A percentile compares a stretch with the other conserved stretches of the same genome.
Conservation (phyloP, 139 green algal genomes). For the Chlamydomonas urium region DNA sequence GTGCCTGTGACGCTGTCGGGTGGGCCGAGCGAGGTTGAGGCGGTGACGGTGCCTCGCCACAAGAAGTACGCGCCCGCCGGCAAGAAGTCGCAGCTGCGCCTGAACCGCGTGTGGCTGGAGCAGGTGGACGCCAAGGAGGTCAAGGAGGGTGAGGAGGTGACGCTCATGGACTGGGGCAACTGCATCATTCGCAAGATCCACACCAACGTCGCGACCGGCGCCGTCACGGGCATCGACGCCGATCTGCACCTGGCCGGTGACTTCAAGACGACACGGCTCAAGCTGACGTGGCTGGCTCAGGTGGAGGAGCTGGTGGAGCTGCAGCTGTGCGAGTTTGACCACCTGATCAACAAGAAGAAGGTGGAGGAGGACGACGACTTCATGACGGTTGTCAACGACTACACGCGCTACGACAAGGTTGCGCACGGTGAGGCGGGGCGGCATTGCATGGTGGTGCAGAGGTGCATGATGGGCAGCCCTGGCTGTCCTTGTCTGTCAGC, state of each 20-base stretch:
- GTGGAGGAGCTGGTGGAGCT: slow-evolving; percentile 40
- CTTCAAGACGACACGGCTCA: slow-evolving; percentile 94
- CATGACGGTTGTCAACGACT: slow-evolving; percentile 63
- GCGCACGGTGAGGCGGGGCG: slow-evolving; percentile 57
- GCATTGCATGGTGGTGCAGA: no score
- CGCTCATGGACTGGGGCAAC: slow-evolving; percentile 99
- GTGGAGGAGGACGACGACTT: slow-evolving; percentile 91
- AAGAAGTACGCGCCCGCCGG: slow-evolving; percentile 85
- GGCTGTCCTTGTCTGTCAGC: neutral
- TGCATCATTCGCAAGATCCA: slow-evolving; percentile 61
- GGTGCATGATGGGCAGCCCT: no score
- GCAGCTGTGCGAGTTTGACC: slow-evolving; percentile 78
- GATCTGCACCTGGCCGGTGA: slow-evolving; percentile 84
- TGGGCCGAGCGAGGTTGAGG: slow-evolving; percentile 54
- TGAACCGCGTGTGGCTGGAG: slow-evolving; percentile 72
- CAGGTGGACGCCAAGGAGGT: slow-evolving; percentile 75
- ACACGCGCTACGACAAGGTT: slow-evolving; percentile 45
- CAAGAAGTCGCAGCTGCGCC: slow-evolving; percentile 63
- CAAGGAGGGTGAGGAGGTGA: slow-evolving; percentile 83
- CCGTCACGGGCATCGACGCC: slow-evolving; percentile 41
- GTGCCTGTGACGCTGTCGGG: slow-evolving; percentile 67
- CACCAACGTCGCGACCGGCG: slow-evolving; percentile 22
- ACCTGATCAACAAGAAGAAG: slow-evolving; percentile 94
- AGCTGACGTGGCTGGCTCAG: slow-evolving; percentile 93
- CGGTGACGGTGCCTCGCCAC: slow-evolving; percentile 66